These are phyloP conservation scores for Macrolepiota dolichaula DNA, from an alignment of 768 basidiomycete species.

Conservation along the genomic window DNA sequence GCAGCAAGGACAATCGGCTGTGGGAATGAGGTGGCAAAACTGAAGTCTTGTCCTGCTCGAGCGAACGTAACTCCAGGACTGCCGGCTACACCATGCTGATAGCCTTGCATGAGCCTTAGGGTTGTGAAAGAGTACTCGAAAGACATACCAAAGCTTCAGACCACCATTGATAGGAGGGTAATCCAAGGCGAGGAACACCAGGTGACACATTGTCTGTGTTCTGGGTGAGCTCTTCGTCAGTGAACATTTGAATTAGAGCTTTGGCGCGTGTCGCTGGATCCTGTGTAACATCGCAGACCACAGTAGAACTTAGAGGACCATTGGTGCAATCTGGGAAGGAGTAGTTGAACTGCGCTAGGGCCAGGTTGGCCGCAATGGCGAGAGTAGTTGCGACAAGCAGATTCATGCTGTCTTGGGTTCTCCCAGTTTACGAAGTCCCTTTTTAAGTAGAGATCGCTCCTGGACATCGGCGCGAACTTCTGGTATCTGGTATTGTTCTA, in stretches of 20 bases:
- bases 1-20: constrained; percentile 53
- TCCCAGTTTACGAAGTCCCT: background rate
- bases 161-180: constrained; percentile 61
- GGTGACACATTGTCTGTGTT: constrained; percentile 49
- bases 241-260: constrained; percentile 48
- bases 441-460: background rate
- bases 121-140: background rate
- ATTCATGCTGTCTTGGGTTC: constrained; percentile 1
- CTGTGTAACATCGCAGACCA: constrained; percentile 45
- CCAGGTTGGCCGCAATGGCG: background rate
- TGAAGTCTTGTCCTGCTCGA: constrained; percentile 45
- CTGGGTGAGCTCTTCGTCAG: constrained; percentile 44
- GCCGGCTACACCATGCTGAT: constrained; percentile 50
- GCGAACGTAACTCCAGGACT: constrained; percentile 54
- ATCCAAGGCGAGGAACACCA: constrained; percentile 52
- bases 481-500: background rate
- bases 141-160: constrained; percentile 49
- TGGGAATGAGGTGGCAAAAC: constrained; percentile 57
- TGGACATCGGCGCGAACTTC: background rate
- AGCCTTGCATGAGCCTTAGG: constrained; percentile 1
- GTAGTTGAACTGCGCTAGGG: constrained; percentile 20
- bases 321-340: constrained; percentile 48
- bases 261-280: constrained; percentile 43
- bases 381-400: constrained; percentile 1
- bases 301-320: constrained; percentile 40